Evolutionary conservation across 179 eudicot genomes (phyloP).

Genomic region (Beta macrorhiza): DNA sequence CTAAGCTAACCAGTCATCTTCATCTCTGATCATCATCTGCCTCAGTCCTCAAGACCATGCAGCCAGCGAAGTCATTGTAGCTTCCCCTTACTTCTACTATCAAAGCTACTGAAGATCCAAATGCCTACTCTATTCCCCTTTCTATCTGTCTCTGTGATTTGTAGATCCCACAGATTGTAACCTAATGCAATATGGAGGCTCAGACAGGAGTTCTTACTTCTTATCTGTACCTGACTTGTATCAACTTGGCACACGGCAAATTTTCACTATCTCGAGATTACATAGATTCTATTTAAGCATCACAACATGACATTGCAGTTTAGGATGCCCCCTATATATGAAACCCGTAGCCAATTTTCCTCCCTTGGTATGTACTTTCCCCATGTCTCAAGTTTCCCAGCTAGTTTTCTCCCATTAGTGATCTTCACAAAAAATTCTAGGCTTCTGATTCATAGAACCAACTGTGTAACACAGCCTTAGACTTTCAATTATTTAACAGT

Average conservation of each 20-base stretch:
- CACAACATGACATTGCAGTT: background rate
- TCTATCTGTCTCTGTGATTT: background rate
- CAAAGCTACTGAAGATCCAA: background rate
- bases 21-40: background rate
- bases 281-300: background rate
- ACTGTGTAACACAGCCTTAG: background rate
- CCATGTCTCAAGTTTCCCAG: background rate
- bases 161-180: background rate
- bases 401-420: background rate
- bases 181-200: background rate
- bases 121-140: background rate
- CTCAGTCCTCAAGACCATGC: too few species aligned
- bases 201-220: background rate
- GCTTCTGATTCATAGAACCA: background rate
- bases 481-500: too few species aligned
- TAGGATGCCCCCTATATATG: background rate
- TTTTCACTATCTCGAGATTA: background rate
- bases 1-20: background rate
- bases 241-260: background rate
- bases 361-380: background rate
- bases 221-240: background rate
- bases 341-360: background rate
- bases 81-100: background rate
- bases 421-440: too few species aligned
- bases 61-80: background rate